Conservation (phyloP, 106 monocot species). For the Phalaenopsis aphrodite region DNA sequence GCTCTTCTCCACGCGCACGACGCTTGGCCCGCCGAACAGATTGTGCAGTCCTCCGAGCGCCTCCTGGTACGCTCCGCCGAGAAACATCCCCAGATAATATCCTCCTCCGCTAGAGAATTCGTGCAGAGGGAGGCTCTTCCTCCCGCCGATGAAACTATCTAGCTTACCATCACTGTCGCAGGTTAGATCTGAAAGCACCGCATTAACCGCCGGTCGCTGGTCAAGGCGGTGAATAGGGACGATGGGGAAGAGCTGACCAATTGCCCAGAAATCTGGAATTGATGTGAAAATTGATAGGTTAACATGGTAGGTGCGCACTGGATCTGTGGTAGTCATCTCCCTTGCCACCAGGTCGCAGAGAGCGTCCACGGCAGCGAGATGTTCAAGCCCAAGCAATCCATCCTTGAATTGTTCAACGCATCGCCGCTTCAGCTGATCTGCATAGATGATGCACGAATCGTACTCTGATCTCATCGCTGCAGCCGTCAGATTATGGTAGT, state of each 20-base stretch:
- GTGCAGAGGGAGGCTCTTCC: conserved; percentile 62
- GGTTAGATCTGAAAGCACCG: conserved; percentile 72
- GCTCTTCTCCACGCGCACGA: conserved; percentile 78
- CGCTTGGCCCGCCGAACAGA: conserved; percentile 91
- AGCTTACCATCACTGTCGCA: conserved; percentile 97
- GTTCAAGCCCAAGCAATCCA: conserved; percentile 70
- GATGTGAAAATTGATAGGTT: conserved; percentile 91
- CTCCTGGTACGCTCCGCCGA: conserved; percentile 99
- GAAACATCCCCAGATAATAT: conserved; percentile 95
- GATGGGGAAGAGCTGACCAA: conserved; percentile 87
- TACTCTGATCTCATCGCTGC: conserved; percentile 48
- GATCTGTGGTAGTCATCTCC: conserved; percentile 23
- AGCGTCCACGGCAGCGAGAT: conserved; percentile 73
- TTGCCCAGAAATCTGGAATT: conserved; percentile 91
- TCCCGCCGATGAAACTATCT: conserved; percentile 63
- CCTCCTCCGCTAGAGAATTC: conserved; percentile 29
- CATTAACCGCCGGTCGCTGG: conserved; percentile 50
- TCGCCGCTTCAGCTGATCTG: conserved; percentile 63
- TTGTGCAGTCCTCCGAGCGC: conserved; percentile 94
- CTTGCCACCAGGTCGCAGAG: conserved; percentile 65
- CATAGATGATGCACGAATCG: conserved; percentile 32
- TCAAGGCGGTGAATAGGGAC: conserved; percentile 86
- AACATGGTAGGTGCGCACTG: conserved; percentile 57
- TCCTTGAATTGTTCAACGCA: conserved; percentile 82
- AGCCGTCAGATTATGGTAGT: conserved; percentile 59